phyloP scores from a whole-genome alignment of 1,284 basidiomycete species.

The Schizophyllum commune region DNA sequence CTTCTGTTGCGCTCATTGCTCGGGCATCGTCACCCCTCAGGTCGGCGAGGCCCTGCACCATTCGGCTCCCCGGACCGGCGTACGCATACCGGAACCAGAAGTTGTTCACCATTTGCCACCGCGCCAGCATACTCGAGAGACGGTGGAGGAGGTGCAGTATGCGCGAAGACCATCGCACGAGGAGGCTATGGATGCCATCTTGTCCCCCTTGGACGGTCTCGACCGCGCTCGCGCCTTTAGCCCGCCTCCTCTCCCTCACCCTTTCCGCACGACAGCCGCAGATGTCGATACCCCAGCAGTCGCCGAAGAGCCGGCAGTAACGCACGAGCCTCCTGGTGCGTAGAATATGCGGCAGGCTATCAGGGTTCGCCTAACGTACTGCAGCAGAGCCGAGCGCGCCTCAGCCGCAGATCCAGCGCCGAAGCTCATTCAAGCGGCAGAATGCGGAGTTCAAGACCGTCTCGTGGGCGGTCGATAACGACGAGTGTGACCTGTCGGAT shows the following conservation, averaged over 20 bases:
- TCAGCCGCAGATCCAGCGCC: conserved; percentile 31
- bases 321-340: no score
- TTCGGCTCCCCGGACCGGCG: no score
- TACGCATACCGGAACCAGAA: no score
- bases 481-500: conserved; percentile 46
- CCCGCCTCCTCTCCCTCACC: conserved; percentile 22
- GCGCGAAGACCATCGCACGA: background rate
- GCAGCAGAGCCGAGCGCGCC: conserved; percentile 17
- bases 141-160: background rate
- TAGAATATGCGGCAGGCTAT: background rate
- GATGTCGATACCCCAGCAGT: conserved; percentile 1
- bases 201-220: conserved; percentile 1
- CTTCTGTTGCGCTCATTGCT: conserved; percentile 1
- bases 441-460: conserved; percentile 60
- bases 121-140: no score
- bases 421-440: conserved; percentile 56
- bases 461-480: conserved; percentile 64
- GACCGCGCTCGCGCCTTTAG: conserved; percentile 6
- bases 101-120: no score
- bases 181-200: no score
- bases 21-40: no score
- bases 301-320: background rate
- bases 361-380: background rate
- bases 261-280: conserved; percentile 12
- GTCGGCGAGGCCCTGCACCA: no score